phyloP scores from a whole-genome alignment of 345 rosid species.

The Eucalyptus marginata region DNA sequence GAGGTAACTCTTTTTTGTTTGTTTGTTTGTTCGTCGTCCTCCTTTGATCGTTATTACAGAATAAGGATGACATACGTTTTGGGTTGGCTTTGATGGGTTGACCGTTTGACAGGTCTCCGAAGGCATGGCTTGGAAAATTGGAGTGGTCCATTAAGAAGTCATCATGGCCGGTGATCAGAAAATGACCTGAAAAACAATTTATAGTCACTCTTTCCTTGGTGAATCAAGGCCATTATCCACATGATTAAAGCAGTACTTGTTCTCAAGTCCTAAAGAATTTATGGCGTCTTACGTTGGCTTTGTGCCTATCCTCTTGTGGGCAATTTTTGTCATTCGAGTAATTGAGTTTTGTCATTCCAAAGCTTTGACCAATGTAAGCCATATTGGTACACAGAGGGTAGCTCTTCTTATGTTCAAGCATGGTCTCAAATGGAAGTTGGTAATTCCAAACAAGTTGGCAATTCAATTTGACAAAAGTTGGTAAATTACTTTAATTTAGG shows the following conservation, averaged over 20 bases:
- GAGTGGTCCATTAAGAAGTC: neutral
- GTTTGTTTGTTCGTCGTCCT: neutral
- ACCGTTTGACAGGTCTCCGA: neutral
- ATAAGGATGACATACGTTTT: neutral
- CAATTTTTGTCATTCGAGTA: neutral
- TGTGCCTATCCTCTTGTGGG: neutral
- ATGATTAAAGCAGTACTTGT: neutral
- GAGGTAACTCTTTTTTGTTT: no score
- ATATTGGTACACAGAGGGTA: neutral
- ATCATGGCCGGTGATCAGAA: neutral
- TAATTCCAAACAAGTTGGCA: slow-evolving; percentile 53
- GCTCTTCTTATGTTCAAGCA: neutral
- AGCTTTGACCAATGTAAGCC: neutral
- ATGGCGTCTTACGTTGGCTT: neutral
- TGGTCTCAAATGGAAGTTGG: neutral
- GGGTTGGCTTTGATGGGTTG: neutral
- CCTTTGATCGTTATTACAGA: neutral
- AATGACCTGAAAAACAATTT: neutral
- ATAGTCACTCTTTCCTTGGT: neutral
- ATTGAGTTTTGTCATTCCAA: neutral
- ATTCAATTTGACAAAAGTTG: slow-evolving; percentile 15
- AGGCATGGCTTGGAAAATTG: neutral
- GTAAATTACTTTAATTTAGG: neutral
- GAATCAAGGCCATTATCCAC: neutral
- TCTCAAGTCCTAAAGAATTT: neutral